These are phyloP conservation scores for Colletotrichum sp. DNA, from an alignment of 2,329 filamentous ascomycete species.

Conservation along the genomic window DNA sequence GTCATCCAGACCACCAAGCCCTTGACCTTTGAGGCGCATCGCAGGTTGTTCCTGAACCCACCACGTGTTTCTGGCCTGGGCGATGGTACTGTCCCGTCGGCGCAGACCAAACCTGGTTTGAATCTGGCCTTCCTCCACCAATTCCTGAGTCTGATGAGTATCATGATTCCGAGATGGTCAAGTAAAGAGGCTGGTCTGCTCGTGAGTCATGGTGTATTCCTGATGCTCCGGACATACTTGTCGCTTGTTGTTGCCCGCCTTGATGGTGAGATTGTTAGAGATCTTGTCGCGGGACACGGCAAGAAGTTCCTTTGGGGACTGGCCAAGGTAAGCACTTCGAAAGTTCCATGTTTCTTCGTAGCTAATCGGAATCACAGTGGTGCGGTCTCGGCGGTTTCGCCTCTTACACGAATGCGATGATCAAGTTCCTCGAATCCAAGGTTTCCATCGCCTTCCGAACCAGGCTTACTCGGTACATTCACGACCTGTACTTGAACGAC, in stretches of 20 bases:
- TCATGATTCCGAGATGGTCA: conserved; percentile 95
- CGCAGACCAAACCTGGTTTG: conserved; percentile 90
- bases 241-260: conserved; percentile 91
- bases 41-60: conserved; percentile 89
- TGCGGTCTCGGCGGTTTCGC: conserved; percentile 91
- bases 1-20: conserved; percentile 89
- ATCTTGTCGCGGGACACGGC: conserved; percentile 94
- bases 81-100: conserved; percentile 79
- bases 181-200: conserved; percentile 95
- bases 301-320: conserved; percentile 88
- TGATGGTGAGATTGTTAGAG: conserved; percentile 94
- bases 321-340: conserved; percentile 61
- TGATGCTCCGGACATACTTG: conserved; percentile 91
- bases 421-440: conserved; percentile 97
- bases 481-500: conserved; percentile 94
- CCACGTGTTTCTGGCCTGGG: conserved; percentile 80
- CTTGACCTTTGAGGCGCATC: conserved; percentile 95
- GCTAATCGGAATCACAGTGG: conserved; percentile 62
- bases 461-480: conserved; percentile 91
- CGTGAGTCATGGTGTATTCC: conserved; percentile 85
- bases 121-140: conserved; percentile 97
- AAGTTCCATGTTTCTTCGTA: background rate
- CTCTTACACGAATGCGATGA: conserved; percentile 98
- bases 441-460: conserved; percentile 98
- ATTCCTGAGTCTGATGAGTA: conserved; percentile 93